Percentiles rank a stretch among this genome's conserved stretches.
phyloP scores from a whole-genome alignment of 805 yeast genomes.

The Dipodascopsis uninucleata region DNA sequence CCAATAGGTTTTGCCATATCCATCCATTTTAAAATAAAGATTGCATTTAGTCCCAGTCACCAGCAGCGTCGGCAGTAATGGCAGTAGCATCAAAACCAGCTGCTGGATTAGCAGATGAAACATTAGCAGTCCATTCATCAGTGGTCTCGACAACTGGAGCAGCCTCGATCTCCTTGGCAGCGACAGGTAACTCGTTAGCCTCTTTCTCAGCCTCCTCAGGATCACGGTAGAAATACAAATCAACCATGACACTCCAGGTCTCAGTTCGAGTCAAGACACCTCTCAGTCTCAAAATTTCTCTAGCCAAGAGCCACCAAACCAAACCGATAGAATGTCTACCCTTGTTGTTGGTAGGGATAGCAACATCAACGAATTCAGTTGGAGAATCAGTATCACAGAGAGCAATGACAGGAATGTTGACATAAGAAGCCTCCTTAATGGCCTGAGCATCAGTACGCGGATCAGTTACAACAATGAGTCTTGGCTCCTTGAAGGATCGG shows the following conservation, averaged over 20 bases:
- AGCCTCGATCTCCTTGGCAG: conserved; percentile 59
- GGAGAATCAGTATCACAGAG: conserved; percentile 98
- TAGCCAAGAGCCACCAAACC: conserved; percentile 98
- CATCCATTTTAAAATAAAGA: conserved; percentile 2
- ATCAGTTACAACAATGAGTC: conserved; percentile 98
- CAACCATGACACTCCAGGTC: conserved; percentile 99
- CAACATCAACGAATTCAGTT: conserved; percentile 97
- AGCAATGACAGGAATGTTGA: conserved; percentile 99
- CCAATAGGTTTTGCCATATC: too few species aligned
- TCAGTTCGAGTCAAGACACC: conserved; percentile 95
- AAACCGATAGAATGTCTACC: conserved; percentile 99
- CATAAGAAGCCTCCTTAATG: conserved; percentile 99
- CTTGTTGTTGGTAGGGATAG: conserved; percentile 99
- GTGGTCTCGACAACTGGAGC: conserved; percentile 62
- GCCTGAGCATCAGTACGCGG: conserved; percentile 99
- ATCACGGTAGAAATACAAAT: conserved; percentile 99
- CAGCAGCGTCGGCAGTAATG: conserved; percentile 29
- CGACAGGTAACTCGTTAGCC: conserved; percentile 61
- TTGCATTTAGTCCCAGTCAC: conserved; percentile 23
- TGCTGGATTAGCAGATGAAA: conserved; percentile 49
- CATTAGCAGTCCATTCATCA: conserved; percentile 49
- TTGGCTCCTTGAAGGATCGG: conserved; percentile 99
- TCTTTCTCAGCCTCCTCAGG: conserved; percentile 96
- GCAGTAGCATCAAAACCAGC: conserved; percentile 56
- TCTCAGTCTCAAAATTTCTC: conserved; percentile 99